Evolutionary conservation across 352 stramenopile species (phyloP).

Genomic region (Chrysophaeum taylorii): DNA sequence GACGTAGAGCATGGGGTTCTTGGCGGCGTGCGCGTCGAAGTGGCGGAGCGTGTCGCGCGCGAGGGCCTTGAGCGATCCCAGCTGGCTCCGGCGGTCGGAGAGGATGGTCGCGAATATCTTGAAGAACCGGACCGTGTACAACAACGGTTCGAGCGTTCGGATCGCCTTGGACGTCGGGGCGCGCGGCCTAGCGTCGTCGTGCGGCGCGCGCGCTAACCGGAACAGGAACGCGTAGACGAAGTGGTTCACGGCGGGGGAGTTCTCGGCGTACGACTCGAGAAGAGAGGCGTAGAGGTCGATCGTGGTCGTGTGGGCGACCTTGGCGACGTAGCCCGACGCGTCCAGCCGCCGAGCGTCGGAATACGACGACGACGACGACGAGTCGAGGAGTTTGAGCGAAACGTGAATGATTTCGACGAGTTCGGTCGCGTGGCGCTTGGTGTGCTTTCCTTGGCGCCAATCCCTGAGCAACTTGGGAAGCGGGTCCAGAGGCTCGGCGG

Average conservation of each 20-base stretch:
- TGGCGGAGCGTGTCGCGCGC: background rate
- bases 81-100: background rate
- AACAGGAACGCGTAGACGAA: constrained; percentile 6
- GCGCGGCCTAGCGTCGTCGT: background rate
- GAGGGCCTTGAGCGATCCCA: background rate
- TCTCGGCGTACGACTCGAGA: background rate
- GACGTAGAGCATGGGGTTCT: background rate
- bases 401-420: constrained; percentile 6
- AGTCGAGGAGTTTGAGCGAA: background rate
- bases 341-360: background rate
- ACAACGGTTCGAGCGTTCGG: background rate
- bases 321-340: background rate
- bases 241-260: background rate
- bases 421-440: constrained; percentile 2
- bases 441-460: background rate
- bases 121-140: background rate
- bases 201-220: background rate
- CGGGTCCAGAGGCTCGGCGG: background rate
- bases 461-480: background rate
- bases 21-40: constrained; percentile 3
- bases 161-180: background rate
- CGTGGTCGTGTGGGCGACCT: background rate
- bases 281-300: background rate
- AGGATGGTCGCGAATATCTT: background rate
- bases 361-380: background rate